Evolutionary conservation across 768 basidiomycete species (phyloP).

Genomic region (Lentinula raphanica): DNA sequence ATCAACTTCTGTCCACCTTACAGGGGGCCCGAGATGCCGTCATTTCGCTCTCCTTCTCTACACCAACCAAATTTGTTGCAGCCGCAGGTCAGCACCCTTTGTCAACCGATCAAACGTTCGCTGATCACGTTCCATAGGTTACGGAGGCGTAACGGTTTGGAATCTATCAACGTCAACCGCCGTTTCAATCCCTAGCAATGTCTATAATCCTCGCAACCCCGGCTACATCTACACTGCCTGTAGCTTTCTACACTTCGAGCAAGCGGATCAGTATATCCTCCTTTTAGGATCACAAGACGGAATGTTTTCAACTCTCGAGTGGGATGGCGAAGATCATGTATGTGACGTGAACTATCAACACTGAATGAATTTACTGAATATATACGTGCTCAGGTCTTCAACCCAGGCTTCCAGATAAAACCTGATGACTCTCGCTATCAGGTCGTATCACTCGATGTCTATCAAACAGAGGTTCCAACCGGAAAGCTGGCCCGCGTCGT

Average conservation of each 20-base stretch:
- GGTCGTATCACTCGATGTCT: not conserved
- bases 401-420: no score
- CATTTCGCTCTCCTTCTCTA: no score
- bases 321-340: not conserved
- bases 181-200: not conserved
- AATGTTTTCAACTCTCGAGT: not conserved
- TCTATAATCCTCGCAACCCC: not conserved
- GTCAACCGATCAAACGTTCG: no score
- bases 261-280: not conserved
- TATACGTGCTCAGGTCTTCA: not conserved
- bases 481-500: not conserved
- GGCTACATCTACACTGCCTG: not conserved
- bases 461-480: not conserved
- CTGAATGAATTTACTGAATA: not conserved
- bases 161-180: not conserved
- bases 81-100: no score
- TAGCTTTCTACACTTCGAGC: not conserved
- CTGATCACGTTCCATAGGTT: not conserved
- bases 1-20: no score
- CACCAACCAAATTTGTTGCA: no score
- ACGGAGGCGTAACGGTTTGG: not conserved
- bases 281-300: not conserved
- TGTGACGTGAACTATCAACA: not conserved
- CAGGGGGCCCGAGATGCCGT: no score
- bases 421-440: not conserved